phyloP scores from a whole-genome alignment of 1,284 basidiomycete genomes.

The Chalciporus sp. region DNA sequence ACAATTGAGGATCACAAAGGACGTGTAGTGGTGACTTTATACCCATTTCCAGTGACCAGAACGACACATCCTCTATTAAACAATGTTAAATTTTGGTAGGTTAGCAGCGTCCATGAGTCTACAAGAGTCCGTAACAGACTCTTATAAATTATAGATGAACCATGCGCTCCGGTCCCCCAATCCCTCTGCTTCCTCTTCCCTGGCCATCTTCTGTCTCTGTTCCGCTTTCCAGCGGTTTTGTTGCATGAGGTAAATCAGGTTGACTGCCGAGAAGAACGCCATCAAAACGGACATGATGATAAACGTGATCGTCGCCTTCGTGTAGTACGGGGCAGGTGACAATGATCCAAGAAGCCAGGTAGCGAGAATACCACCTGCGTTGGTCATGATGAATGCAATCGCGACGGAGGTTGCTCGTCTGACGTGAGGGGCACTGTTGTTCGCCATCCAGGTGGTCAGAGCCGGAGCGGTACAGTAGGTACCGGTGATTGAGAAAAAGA shows the following conservation, averaged over 20 bases:
- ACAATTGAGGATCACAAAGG: not conserved
- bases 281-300: slow-evolving; percentile 40
- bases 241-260: slow-evolving; percentile 28
- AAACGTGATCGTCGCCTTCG: slow-evolving; percentile 41
- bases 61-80: too few species aligned
- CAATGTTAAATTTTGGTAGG: not conserved
- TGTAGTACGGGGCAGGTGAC: slow-evolving; percentile 46
- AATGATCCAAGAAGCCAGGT: slow-evolving; percentile 54
- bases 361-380: slow-evolving; percentile 58
- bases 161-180: slow-evolving; percentile 35
- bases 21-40: too few species aligned
- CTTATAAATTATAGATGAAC: slow-evolving; percentile 33
- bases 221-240: slow-evolving; percentile 27
- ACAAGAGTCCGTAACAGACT: slow-evolving; percentile 1
- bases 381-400: slow-evolving; percentile 54
- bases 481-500: slow-evolving; percentile 54
- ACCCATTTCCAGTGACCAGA: too few species aligned
- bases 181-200: slow-evolving; percentile 19
- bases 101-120: not conserved
- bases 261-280: slow-evolving; percentile 34
- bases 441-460: slow-evolving; percentile 53
- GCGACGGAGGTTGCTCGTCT: slow-evolving; percentile 58
- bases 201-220: slow-evolving; percentile 14
- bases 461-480: slow-evolving; percentile 47
- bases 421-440: slow-evolving; percentile 58